phyloP scores from a whole-genome alignment of 257 asterid genomes.

The Nyctanthes arbortristis region DNA sequence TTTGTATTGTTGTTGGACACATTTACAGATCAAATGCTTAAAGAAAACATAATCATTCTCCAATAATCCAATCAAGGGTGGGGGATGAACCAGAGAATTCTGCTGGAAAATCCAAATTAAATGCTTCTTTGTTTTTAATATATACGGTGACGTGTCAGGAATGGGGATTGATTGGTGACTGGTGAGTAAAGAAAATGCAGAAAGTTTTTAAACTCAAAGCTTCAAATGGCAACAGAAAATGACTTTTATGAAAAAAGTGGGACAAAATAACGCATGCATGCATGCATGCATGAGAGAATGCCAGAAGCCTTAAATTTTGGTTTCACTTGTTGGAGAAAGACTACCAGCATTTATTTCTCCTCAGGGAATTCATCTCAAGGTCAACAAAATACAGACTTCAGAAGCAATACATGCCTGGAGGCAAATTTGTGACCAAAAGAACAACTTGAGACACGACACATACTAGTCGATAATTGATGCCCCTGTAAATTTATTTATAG shows the following conservation, averaged over 20 bases:
- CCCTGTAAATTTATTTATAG: no score
- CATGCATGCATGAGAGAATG: conserved; percentile 32
- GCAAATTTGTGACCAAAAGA: no score
- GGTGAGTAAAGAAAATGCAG: conserved; percentile 14
- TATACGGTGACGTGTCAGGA: not conserved
- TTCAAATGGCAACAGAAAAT: conserved; percentile 24
- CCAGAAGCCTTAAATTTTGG: conserved; percentile 12
- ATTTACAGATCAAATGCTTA: not conserved
- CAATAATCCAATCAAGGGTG: conserved; percentile 18
- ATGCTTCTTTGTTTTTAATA: not conserved
- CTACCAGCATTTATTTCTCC: conserved; percentile 24
- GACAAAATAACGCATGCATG: conserved; percentile 41
- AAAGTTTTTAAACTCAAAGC: conserved; percentile 5
- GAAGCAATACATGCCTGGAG: no score
- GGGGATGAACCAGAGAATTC: not conserved
- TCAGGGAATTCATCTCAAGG: conserved; percentile 30
- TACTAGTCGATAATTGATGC: no score
- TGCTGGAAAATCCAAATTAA: not conserved
- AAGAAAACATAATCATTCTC: conserved; percentile 19
- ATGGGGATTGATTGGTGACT: conserved; percentile 8
- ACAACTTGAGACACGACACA: no score
- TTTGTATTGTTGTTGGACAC: not conserved
- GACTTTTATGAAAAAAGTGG: conserved; percentile 28
- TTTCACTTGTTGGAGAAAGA: conserved; percentile 16
- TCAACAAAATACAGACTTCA: no score